Base-by-base conservation (phyloP, 495 filamentous ascomycete species). In the Xylaria grammica region DNA sequence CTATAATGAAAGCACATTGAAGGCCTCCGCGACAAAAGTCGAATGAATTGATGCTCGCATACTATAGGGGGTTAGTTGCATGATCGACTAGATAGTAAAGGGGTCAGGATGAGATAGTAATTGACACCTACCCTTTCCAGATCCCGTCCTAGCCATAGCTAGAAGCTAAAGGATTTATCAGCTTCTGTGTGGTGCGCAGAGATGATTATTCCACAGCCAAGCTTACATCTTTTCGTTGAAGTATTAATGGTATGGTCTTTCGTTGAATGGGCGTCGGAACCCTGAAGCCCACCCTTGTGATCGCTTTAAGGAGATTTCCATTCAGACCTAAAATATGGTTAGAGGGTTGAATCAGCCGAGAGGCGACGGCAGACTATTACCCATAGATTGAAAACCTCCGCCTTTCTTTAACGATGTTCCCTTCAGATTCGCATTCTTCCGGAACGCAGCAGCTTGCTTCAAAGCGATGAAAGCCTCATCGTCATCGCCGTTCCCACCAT, bases 181-280 rank as follows among this genome's bases (percentile, higher is more conserved):
- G 46, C 36, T 10, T 5, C 22, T 45, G 19, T 26, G 11, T 15
- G 32, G 30, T 11, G 6, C 32, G 19, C 10, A 53, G 5, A 9
- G 3, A 17, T 20, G 9, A 6, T 46, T 13, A 6, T 40, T 53
- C 1, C 34, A 15, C 13, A 13, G n/a, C 11, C 24, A 46, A 26
- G 34, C 60, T 53, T 36, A 62, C 60, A 51, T 64, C 62, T 58
- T 64, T 64, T 13, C 53, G 52, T 34, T 64, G 54, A 32, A 65
- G 17, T 45, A 97, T 84, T 59, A 98, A 82, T 4, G 95, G 95
- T 49, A 99, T 95, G 9, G 95, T 91, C 80, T 97, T 97, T 38
- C 95, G 85, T 81, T 99, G 95, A 74, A 99, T 98, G 0, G 95
- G 95, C 4, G 95, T 99, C 0, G 95, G 95, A 2, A 98, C 91